Base-by-base conservation (phyloP, 495 filamentous ascomycete species). In the Aspergillus saccharolyticus region DNA sequence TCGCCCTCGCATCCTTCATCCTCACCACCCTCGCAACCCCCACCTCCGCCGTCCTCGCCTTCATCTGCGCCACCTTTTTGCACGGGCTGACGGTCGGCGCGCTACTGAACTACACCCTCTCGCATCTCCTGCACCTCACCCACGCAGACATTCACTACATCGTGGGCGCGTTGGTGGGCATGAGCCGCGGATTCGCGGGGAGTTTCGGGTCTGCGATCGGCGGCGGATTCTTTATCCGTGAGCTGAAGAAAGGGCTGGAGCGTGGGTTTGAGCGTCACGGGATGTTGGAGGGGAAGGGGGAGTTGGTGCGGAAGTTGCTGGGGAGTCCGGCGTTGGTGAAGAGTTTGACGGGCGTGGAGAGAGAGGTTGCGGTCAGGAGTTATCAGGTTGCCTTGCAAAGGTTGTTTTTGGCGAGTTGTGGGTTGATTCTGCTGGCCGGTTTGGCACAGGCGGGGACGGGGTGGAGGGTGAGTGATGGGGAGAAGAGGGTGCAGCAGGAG, bases 161-260 rank as follows among this genome's bases (percentile, higher is more conserved):
- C 57, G 84, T 85, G 18, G 88, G 82, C 1, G 81, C 86, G 2
- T 67, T 93, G 22, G 59, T 91, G 0, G 80, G 85, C 7, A 91
- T 87, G 4, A 89, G 89, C 62, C 75, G 89, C 0, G 87, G 87
- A 9, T 87, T 90, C 56, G 87, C 88, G 1, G 88, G 86, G 3
- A 84, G 79, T 55, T 91, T 91, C 59, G 89, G 89, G 1, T 85
- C 85, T 15, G 84, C 88, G 0, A 86, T 90, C 18, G 89, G 89
- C 7, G 89, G 89, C 1, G 89, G 89, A 0, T 75, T 89, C 28
- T 93, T 91, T 65, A 72, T 76, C 10, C 79, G 89, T 3, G 72
- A 81, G 7, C 65, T 91, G 44, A 77, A 80, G n/a, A 63, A 51
- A 1, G 67, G 74, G 1, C 70, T 93, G 0, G 76, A 79, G 33